phyloP scores from a whole-genome alignment of 495 filamentous ascomycete species.

The Opeltia flavorubescens region DNA sequence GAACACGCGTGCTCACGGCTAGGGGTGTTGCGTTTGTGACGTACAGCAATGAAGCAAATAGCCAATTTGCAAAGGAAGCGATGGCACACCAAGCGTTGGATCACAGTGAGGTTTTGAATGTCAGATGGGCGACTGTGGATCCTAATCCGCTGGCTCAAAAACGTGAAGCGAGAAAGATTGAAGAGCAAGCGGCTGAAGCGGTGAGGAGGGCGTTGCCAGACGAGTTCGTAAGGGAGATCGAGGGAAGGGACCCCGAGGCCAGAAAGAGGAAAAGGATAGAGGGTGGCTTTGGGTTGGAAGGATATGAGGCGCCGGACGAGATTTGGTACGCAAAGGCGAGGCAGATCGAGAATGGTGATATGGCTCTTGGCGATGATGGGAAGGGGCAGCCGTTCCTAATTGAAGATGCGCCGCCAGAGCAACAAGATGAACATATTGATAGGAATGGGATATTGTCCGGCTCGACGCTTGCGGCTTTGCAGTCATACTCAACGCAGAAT shows the following conservation, averaged over 20 bases:
- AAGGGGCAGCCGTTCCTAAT: conserved; percentile 34
- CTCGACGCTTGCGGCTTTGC: conserved; percentile 61
- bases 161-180: conserved; percentile 73
- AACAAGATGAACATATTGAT: conserved; percentile 9
- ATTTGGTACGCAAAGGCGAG: conserved; percentile 69
- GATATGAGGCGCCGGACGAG: conserved; percentile 90
- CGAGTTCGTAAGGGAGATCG: conserved; percentile 84
- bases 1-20: conserved; percentile 78
- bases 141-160: conserved; percentile 94
- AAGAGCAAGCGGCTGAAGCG: conserved; percentile 97
- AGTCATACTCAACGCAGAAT: conserved; percentile 23
- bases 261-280: conserved; percentile 81
- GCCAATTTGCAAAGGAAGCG: conserved; percentile 81
- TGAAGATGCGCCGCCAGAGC: conserved; percentile 18
- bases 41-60: conserved; percentile 71
- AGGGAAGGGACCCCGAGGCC: conserved; percentile 76
- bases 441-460: conserved; percentile 63
- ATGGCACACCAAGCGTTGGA: conserved; percentile 84
- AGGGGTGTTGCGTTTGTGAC: conserved; percentile 87
- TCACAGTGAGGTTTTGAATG: conserved; percentile 83
- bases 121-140: conserved; percentile 92
- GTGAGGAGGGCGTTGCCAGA: conserved; percentile 82
- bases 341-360: conserved; percentile 31
- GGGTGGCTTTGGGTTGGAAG: conserved; percentile 73
- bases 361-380: conserved; percentile 20